These are phyloP conservation scores for Gomphus sp. DNA, from an alignment of 1,284 basidiomycete species.

Conservation along the genomic window DNA sequence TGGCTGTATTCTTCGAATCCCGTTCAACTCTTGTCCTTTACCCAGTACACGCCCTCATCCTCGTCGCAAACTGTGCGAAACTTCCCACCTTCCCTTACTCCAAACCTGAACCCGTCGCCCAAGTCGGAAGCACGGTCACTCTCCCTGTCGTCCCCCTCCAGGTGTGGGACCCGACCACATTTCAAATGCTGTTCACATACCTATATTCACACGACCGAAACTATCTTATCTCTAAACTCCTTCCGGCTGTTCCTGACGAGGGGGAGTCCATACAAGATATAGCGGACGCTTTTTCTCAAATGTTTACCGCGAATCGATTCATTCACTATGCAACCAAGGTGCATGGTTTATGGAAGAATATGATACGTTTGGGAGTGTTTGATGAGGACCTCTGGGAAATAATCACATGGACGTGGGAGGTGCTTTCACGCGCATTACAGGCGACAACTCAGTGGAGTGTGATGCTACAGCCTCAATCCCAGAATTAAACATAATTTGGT, in stretches of 20 bases:
- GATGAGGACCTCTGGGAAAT: no score
- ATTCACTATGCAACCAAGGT: no score
- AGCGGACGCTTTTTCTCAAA: no score
- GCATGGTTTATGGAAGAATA: no score
- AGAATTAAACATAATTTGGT: no score
- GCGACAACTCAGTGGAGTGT: no score
- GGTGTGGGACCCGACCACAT: slow-evolving; percentile 36
- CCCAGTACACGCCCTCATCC: slow-evolving; percentile 47
- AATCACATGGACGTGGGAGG: no score
- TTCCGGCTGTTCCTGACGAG: slow-evolving; percentile 16
- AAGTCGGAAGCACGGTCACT: slow-evolving; percentile 11
- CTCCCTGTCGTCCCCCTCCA: slow-evolving; percentile 42
- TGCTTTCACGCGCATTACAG: no score
- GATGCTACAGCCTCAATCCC: no score
- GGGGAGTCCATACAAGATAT: no score
- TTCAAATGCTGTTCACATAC: slow-evolving; percentile 38
- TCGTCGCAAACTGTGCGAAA: slow-evolving; percentile 43
- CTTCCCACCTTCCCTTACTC: slow-evolving; percentile 31
- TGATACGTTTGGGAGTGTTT: no score
- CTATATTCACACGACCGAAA: slow-evolving; percentile 37
- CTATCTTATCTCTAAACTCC: slow-evolving; percentile 31
- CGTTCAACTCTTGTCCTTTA: slow-evolving; percentile 32
- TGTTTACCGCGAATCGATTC: no score
- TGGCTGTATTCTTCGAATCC: slow-evolving; percentile 7
- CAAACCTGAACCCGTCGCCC: not conserved